Percentiles rank a stretch among this genome's conserved stretches.
These are phyloP conservation scores for Arctostaphylos glauca DNA, from an alignment of 148 eudicot genomes.

Conservation along the genomic window DNA sequence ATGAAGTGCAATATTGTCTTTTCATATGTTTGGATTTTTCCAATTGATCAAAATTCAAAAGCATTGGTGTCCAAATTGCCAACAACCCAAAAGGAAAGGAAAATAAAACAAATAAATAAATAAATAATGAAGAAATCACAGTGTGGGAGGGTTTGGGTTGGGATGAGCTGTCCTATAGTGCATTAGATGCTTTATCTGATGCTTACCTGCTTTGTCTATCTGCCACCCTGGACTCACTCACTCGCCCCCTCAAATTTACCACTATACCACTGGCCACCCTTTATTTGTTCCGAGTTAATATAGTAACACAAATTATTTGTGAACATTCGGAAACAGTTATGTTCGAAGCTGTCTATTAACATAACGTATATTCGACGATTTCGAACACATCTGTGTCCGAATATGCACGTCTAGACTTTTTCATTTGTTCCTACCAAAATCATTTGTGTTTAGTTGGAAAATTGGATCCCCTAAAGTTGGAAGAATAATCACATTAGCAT, in stretches of 20 bases:
- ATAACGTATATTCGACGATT: no score
- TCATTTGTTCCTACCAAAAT: no score
- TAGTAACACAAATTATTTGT: no score
- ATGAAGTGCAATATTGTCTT: background rate
- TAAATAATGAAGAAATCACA: background rate
- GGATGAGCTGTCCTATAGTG: constrained; percentile 33
- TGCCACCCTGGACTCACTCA: constrained; percentile 28
- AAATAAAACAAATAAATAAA: background rate
- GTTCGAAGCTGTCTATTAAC: no score
- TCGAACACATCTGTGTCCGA: no score
- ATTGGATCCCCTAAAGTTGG: background rate
- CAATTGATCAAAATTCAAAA: background rate
- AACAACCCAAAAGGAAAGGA: background rate
- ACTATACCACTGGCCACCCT: constrained; percentile 5
- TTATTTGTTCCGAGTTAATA: background rate
- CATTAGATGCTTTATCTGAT: constrained; percentile 32
- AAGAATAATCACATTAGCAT: background rate
- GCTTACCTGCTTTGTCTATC: constrained; percentile 29
- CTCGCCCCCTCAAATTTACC: constrained; percentile 7
- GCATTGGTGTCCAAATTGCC: constrained; percentile 7
- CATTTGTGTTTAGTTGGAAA: background rate
- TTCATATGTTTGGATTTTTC: background rate
- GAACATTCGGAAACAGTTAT: no score
- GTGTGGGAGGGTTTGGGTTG: constrained; percentile 21
- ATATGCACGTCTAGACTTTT: no score